Evolutionary conservation across 176 grass and related monocot genomes (phyloP).

Genomic region (Elymus sibiricus): DNA sequence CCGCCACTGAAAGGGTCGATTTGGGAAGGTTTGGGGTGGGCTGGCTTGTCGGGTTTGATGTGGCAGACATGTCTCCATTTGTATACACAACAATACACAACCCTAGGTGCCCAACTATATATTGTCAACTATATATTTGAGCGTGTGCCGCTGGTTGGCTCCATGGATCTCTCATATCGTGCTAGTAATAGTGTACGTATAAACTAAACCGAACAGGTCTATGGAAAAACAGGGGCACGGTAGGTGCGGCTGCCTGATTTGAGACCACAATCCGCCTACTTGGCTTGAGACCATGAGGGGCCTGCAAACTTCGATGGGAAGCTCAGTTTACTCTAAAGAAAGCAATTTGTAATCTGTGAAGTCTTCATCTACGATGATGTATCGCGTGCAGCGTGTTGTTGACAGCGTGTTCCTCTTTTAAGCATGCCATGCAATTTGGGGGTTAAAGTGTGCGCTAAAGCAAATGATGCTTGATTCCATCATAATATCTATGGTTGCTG

Average conservation of each 20-base stretch:
- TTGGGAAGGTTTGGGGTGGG: too few relatives aligned
- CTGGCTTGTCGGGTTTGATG: too few relatives aligned
- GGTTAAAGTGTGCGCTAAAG: neutral
- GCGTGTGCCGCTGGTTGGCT: constrained; percentile 2
- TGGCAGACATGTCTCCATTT: neutral
- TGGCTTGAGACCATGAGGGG: neutral
- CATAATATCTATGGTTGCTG: neutral
- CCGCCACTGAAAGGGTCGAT: too few relatives aligned
- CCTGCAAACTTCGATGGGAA: neutral
- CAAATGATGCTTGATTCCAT: neutral
- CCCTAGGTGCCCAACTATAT: neutral
- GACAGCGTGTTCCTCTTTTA: constrained; percentile 16
- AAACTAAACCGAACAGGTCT: neutral
- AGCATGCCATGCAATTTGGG: constrained; percentile 20
- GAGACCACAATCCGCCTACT: neutral
- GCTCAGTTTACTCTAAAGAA: constrained; percentile 23
- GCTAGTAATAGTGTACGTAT: neutral
- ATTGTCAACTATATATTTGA: neutral
- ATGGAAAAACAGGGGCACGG: neutral
- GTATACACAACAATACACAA: neutral
- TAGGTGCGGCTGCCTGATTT: constrained; percentile 5
- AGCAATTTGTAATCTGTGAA: neutral
- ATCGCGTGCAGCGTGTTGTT: neutral
- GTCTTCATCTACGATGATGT: neutral
- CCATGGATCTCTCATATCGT: neutral